These are phyloP conservation scores for Cucurbita ficifolia DNA, from an alignment of 306 rosid species.

Conservation along the genomic window DNA sequence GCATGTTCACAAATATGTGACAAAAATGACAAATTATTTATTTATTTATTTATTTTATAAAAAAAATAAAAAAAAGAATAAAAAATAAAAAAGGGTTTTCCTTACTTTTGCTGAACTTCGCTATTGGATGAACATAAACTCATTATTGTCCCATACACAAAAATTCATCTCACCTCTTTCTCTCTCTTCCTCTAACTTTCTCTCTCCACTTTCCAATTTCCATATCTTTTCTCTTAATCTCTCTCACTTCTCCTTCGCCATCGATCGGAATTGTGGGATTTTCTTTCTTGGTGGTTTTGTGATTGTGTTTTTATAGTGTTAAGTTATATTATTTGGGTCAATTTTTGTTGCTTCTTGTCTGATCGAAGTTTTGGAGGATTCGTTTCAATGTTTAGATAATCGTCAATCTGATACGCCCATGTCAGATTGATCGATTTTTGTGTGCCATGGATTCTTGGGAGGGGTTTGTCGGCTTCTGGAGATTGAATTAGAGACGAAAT, in stretches of 20 bases:
- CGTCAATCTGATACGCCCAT: conserved; percentile 7
- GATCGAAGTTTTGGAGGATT: conserved; percentile 9
- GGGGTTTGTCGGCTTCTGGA: conserved; percentile 2
- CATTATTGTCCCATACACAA: conserved; percentile 3
- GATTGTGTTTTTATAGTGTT: not conserved
- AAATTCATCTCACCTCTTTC: not conserved
- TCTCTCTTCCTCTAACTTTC: not conserved
- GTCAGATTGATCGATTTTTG: conserved; percentile 7
- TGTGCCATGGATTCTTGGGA: conserved; percentile 11
- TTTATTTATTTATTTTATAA: not conserved
- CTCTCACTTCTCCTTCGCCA: not conserved
- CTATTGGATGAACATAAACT: conserved; percentile 6
- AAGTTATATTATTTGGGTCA: not conserved
- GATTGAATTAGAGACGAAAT: conserved; percentile 6
- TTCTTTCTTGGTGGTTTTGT: not conserved
- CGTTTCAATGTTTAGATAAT: not conserved
- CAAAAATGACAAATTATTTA: not conserved
- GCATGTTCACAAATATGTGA: not conserved
- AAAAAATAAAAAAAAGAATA: not conserved
- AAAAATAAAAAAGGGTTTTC: not conserved
- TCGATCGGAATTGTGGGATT: not conserved
- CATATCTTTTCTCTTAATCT: not conserved
- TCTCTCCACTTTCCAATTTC: not conserved
- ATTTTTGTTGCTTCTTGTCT: not conserved
- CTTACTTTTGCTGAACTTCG: not conserved